These are phyloP conservation scores for Xylaria longipes DNA, from an alignment of 495 filamentous ascomycete genomes.

Conservation along the genomic window DNA sequence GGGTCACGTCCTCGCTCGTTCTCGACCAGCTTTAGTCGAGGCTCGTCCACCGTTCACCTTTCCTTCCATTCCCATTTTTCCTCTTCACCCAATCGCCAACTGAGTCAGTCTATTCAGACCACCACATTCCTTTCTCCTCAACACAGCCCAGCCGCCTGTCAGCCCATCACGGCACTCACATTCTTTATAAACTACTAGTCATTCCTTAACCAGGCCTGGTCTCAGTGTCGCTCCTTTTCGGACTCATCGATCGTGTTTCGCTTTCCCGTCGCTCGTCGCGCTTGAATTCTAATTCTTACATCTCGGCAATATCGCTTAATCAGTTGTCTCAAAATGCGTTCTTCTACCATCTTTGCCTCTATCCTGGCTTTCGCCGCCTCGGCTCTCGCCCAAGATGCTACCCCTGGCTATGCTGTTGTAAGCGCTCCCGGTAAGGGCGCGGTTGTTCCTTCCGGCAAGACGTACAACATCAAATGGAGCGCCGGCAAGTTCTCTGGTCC, in stretches of 20 bases:
- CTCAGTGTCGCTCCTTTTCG: slow-evolving; percentile 29
- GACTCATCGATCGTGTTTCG: slow-evolving; percentile 11
- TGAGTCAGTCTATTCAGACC: slow-evolving; percentile 18
- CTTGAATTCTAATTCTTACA: slow-evolving; percentile 26
- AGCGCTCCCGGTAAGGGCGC: slow-evolving; percentile 42
- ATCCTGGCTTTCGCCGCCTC: slow-evolving; percentile 51
- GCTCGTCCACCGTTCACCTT: slow-evolving; percentile 14
- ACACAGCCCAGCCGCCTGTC: slow-evolving; percentile 31
- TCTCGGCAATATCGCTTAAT: slow-evolving; percentile 9
- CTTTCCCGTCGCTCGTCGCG: neutral
- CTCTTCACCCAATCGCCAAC: slow-evolving; percentile 17
- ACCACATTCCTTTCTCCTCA: slow-evolving; percentile 20
- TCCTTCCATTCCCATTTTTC: neutral
- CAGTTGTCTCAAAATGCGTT: slow-evolving; percentile 51
- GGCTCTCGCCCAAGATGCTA: slow-evolving; percentile 48
- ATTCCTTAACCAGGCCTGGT: slow-evolving; percentile 31
- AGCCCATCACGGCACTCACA: slow-evolving; percentile 35
- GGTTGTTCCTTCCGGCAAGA: slow-evolving; percentile 47
- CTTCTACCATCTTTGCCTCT: slow-evolving; percentile 44
- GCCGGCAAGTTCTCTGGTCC: slow-evolving; percentile 35
- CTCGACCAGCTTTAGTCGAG: slow-evolving; percentile 19
- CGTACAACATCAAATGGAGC: slow-evolving; percentile 42
- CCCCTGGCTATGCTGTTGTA: slow-evolving; percentile 48
- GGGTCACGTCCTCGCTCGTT: neutral
- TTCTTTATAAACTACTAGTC: slow-evolving; percentile 35